These are phyloP conservation scores for Fonsecaea nubica DNA, from an alignment of 2,329 filamentous ascomycete genomes.

Conservation along the genomic window DNA sequence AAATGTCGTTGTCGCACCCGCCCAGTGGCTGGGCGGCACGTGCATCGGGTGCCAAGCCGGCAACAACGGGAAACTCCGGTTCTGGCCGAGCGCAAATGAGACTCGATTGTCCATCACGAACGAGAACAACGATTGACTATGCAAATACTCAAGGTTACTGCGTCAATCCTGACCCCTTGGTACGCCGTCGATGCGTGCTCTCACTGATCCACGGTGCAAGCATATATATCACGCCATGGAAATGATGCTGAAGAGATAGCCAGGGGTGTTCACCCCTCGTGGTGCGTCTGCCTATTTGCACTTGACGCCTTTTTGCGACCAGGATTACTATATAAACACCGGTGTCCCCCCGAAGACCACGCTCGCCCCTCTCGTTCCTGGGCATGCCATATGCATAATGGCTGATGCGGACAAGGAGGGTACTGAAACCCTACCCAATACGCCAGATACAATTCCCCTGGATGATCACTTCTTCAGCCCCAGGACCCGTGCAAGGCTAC, in stretches of 20 bases:
- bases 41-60: slow-evolving; percentile 15
- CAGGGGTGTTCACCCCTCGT: not conserved
- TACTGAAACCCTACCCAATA: slow-evolving; percentile 15
- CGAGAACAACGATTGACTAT: not conserved
- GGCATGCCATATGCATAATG: slow-evolving; percentile 16
- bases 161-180: not conserved
- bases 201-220: not conserved
- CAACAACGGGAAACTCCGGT: slow-evolving; percentile 18
- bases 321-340: slow-evolving; percentile 15
- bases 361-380: slow-evolving; percentile 1
- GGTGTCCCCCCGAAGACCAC: not conserved
- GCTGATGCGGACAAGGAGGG: slow-evolving; percentile 9
- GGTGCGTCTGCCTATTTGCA: slow-evolving; percentile 17
- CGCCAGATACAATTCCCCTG: slow-evolving; percentile 21
- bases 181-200: not conserved
- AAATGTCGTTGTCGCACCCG: slow-evolving; percentile 17
- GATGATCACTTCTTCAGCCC: slow-evolving; percentile 23
- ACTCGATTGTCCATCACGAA: not conserved
- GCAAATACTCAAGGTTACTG: not conserved
- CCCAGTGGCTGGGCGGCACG: slow-evolving; percentile 2
- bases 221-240: not conserved
- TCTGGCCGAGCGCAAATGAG: slow-evolving; percentile 15
- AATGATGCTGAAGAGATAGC: slow-evolving; percentile 12
- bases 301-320: slow-evolving; percentile 18
- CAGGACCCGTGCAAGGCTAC: slow-evolving; percentile 19